Percentiles rank a stretch among this genome's conserved stretches.
These are phyloP conservation scores for Globisporangium okanoganense DNA, from an alignment of 352 stramenopile genomes.

Conservation along the genomic window DNA sequence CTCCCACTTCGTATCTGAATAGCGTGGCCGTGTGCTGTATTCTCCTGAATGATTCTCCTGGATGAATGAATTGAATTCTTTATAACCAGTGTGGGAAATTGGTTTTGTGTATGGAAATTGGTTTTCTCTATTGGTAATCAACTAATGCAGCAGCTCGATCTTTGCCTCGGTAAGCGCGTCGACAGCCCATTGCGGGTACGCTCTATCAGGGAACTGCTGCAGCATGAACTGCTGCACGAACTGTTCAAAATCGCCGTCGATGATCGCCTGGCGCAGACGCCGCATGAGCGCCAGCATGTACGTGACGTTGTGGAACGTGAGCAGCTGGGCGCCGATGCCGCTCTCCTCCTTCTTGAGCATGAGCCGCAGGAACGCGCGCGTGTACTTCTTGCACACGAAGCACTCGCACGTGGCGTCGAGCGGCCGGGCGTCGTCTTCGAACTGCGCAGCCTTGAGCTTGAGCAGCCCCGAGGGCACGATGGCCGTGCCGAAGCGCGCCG, in stretches of 20 bases:
- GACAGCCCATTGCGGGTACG: constrained; percentile 64
- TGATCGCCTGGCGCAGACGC: constrained; percentile 62
- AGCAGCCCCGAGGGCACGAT: constrained; percentile 73
- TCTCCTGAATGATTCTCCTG: neutral
- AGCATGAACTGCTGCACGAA: constrained; percentile 83
- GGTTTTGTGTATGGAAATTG: neutral
- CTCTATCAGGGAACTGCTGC: constrained; percentile 49
- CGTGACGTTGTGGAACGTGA: constrained; percentile 83
- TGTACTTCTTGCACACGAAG: constrained; percentile 73
- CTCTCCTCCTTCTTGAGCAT: constrained; percentile 73
- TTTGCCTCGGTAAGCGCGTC: constrained; percentile 62
- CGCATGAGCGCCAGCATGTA: constrained; percentile 85
- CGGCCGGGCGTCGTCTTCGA: constrained; percentile 46
- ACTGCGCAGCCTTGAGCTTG: constrained; percentile 65
- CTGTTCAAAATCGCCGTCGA: constrained; percentile 60
- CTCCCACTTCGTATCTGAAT: neutral
- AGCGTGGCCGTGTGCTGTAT: neutral
- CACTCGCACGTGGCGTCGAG: constrained; percentile 71
- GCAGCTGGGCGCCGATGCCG: constrained; percentile 55
- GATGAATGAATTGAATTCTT: no score
- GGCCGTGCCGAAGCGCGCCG: constrained; percentile 94
- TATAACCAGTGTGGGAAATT: no score
- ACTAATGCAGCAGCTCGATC: constrained; percentile 34
- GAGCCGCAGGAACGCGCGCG: constrained; percentile 61
- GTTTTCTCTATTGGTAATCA: neutral